Evolutionary conservation across 2,329 filamentous ascomycete genomes (phyloP).

Genomic region (Stagonosporopsis chrysanthemi): DNA sequence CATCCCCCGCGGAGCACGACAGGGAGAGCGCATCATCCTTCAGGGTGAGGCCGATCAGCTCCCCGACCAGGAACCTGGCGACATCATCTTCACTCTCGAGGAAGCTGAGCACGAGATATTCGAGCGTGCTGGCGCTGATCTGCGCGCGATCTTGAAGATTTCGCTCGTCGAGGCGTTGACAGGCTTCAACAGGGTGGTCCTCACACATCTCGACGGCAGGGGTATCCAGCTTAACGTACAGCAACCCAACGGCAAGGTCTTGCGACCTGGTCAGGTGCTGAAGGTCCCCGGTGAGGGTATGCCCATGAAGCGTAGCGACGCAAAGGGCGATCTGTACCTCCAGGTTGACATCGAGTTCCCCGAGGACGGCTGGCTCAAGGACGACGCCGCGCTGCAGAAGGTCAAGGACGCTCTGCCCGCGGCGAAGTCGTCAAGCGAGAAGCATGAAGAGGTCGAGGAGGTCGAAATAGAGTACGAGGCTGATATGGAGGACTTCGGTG

Average conservation of each 20-base stretch:
- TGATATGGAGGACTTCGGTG: constrained; percentile 84
- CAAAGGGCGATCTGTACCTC: constrained; percentile 86
- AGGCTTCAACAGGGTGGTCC: constrained; percentile 87
- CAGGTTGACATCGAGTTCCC: constrained; percentile 88
- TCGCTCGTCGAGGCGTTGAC: constrained; percentile 83
- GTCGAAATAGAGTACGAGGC: constrained; percentile 85
- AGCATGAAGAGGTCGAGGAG: constrained; percentile 79
- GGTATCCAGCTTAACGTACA: constrained; percentile 84
- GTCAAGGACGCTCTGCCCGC: constrained; percentile 77
- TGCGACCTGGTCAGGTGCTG: constrained; percentile 83
- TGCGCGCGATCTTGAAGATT: constrained; percentile 81
- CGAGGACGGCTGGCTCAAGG: constrained; percentile 78
- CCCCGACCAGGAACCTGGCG: constrained; percentile 86
- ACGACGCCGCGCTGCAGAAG: constrained; percentile 73
- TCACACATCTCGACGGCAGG: constrained; percentile 92
- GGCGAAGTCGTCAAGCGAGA: constrained; percentile 62
- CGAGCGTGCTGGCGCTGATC: constrained; percentile 80
- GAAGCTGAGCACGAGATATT: constrained; percentile 85
- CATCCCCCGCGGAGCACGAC: constrained; percentile 79
- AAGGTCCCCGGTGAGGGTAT: constrained; percentile 92
- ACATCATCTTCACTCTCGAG: constrained; percentile 87
- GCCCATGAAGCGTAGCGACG: constrained; percentile 86
- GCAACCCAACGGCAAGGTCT: constrained; percentile 73
- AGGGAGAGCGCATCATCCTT: constrained; percentile 88
- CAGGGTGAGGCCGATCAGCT: constrained; percentile 94